Base-by-base conservation (phyloP, 2,329 filamentous ascomycete genomes). In the Stemphylium lycopersici region DNA sequence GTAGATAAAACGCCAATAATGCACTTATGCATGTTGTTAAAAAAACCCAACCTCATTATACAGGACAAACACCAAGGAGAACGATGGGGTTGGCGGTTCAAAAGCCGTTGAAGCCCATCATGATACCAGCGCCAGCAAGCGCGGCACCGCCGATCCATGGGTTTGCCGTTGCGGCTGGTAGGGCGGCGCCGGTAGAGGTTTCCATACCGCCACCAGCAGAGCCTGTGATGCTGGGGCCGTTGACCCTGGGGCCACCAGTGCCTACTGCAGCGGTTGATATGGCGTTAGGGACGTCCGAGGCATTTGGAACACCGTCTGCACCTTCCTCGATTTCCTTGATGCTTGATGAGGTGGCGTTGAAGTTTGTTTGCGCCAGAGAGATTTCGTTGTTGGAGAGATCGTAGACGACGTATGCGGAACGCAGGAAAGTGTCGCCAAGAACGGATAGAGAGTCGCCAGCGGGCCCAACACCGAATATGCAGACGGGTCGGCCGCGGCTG, bases 341-440 rank as follows among this genome's bases (percentile, higher is more conserved):
- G 55, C 82, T 77, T 15, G 68, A 67, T 4, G 63, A 61, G 0
- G 81, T 82, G 6, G 81, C 76, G 66, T 87, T 85, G 77, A 86
- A 87, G 56, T 81, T 81, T 2, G 85, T 86, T 62, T 84, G 83
- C 3, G 84, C 85, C 16, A 87, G 72, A 2, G 81, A 83, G 61
- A 87, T 85, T 66, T 85, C 77, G 68, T 87, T 86, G 69, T 83
- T 84, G 16, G 70, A 71, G 12, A 87, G 75, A 56, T 87, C 84
- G 70, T 86, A 87, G 2, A 87, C 85, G 39, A 87, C 83, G 65
- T 87, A 87, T 2, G 84, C 84, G 49, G 80, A 84, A 50, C 84
- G 82, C 13, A 87, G 73, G 74, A 87, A 87, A 0, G 84, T 87
- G 68, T 87, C 84, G 26, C 85, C 85, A 1, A 87, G 77, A 6